Evolutionary conservation across 805 yeast species (phyloP).

Genomic region (Monosporozyma servazzii): DNA sequence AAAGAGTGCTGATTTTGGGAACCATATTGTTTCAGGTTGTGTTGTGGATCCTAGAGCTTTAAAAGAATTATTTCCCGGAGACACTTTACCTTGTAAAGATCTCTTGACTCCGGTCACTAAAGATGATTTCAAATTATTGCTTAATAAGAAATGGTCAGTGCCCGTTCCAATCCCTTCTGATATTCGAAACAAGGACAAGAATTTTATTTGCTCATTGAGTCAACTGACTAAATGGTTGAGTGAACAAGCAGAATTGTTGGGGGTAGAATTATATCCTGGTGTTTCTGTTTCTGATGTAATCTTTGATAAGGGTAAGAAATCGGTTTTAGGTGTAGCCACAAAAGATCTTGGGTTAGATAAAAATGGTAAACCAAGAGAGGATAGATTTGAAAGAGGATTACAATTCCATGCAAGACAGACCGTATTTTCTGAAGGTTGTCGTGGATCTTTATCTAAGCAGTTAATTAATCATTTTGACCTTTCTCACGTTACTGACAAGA

Average conservation of each 20-base stretch:
- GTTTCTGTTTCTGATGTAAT: conserved; percentile 76
- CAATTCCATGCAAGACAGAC: conserved; percentile 88
- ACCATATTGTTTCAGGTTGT: conserved; percentile 89
- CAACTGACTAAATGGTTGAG: conserved; percentile 74
- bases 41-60: conserved; percentile 86
- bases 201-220: conserved; percentile 76
- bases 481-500: conserved; percentile 46
- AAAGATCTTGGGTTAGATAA: conserved; percentile 82
- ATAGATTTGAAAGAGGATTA: conserved; percentile 90
- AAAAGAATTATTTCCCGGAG: conserved; percentile 61
- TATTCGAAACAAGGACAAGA: conserved; percentile 69
- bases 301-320: conserved; percentile 32
- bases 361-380: conserved; percentile 62
- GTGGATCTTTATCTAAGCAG: conserved; percentile 82
- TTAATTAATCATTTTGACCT: conserved; percentile 60
- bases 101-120: conserved; percentile 62
- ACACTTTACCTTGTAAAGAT: conserved; percentile 71
- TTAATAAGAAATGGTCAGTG: conserved; percentile 43
- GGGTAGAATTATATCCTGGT: conserved; percentile 89
- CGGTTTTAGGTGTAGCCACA: conserved; percentile 83
- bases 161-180: conserved; percentile 92
- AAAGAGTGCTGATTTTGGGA: conserved; percentile 88
- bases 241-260: conserved; percentile 85
- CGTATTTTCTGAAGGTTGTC: conserved; percentile 96
- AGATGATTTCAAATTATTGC: conserved; percentile 66